Base-by-base conservation (phyloP, 163 green algal species). In the Prototheca cutis region DNA sequence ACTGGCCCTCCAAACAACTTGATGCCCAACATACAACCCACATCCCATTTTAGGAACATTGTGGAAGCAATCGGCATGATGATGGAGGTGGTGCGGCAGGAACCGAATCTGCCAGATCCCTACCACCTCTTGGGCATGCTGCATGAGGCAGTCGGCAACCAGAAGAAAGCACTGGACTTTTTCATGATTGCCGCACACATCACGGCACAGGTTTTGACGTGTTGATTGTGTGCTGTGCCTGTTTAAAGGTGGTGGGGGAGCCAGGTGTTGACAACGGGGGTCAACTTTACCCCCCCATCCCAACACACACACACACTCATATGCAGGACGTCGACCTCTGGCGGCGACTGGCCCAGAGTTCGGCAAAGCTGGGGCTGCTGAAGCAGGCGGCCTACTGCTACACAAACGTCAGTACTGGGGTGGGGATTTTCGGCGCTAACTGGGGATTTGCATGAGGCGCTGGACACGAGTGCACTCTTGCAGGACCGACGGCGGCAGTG, bases 341-440 rank as follows among this genome's bases (percentile, higher is more conserved):
- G 87, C 73, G 79, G 33, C 78, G 82, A 21, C 71, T 93, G 45
- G 84, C 85, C 0, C 53, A 61, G 18, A 63, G 86, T 62, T 86
- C 73, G 30, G 73, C 48, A 0, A 62, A 89, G 24, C 67, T 84
- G 23, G 84, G 77, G 18, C 87, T 82, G 40, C 28, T 73, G 17
- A 63, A 80, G 29, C 87, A 95, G 67, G 84, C 88, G 30, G 80
- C 91, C 31, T 94, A 94, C 76, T 95, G 86, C 71, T 71, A 86
- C 24, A 75, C 66, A 28, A 86, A 89, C 66, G 83, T 79, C 55
- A 45, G 36, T n/a, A n/a, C n/a, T n/a, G n/a, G n/a, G n/a, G n/a
- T n/a, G n/a, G n/a, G n/a, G n/a, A n/a, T n/a, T n/a, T n/a, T n/a
- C n/a, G n/a, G n/a, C n/a, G n/a, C n/a, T n/a, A n/a, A n/a, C n/a